Conservation (phyloP, 768 basidiomycete genomes). For the Paxillus involutus region DNA sequence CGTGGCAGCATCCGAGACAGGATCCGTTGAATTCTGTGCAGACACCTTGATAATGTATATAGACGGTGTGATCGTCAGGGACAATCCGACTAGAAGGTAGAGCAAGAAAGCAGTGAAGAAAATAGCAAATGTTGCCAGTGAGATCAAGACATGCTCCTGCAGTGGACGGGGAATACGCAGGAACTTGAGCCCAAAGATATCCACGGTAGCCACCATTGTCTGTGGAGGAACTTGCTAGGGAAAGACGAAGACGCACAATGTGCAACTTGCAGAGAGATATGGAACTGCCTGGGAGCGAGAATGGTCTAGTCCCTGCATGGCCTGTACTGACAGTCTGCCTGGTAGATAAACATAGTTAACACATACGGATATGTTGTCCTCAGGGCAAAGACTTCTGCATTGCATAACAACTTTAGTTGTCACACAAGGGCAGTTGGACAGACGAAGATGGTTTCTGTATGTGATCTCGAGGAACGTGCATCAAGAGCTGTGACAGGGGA, state of each 20-base stretch:
- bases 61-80: slow-evolving; percentile 69
- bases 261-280: not conserved
- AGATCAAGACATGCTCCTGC: slow-evolving; percentile 45
- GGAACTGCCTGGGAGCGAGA: not conserved
- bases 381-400: not conserved
- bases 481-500: too few species aligned
- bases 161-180: slow-evolving; percentile 35
- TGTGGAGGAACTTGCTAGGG: not conserved
- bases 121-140: slow-evolving; percentile 45
- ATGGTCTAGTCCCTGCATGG: not conserved
- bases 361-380: not conserved
- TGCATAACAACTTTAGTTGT: not conserved
- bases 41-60: slow-evolving; percentile 59
- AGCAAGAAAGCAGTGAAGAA: slow-evolving; percentile 68
- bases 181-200: slow-evolving; percentile 17
- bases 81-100: slow-evolving; percentile 73
- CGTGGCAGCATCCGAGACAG: slow-evolving; percentile 53
- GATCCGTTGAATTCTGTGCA: slow-evolving; percentile 28
- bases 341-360: not conserved
- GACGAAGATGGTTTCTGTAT: not conserved
- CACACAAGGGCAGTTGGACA: not conserved
- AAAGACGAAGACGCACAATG: not conserved
- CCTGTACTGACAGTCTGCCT: not conserved
- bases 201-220: slow-evolving; percentile 14
- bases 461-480: not conserved